phyloP scores from a whole-genome alignment of 495 filamentous ascomycete genomes.

The Xylaria scruposa region DNA sequence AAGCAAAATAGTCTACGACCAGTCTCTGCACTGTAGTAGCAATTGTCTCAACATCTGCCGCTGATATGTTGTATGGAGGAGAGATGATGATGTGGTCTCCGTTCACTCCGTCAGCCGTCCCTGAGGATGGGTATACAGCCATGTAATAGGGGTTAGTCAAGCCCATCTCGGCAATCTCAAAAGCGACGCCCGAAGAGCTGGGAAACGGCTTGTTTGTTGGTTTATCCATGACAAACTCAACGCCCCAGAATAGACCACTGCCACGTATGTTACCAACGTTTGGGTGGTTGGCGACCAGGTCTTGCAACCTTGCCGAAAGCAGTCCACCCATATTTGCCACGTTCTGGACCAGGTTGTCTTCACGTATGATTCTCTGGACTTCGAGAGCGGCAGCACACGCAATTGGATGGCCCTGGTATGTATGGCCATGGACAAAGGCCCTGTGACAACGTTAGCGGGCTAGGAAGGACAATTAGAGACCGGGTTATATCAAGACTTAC shows the following conservation, averaged over 20 bases:
- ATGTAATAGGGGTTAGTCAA: slow-evolving; percentile 57
- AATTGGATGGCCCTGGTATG: slow-evolving; percentile 67
- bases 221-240: slow-evolving; percentile 65
- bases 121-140: slow-evolving; percentile 72
- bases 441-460: slow-evolving; percentile 28
- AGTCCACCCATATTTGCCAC: slow-evolving; percentile 57
- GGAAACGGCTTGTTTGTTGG: slow-evolving; percentile 55
- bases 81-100: slow-evolving; percentile 81
- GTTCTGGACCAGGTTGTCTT: slow-evolving; percentile 61
- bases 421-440: slow-evolving; percentile 64
- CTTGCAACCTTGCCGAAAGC: slow-evolving; percentile 53
- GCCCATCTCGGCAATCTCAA: slow-evolving; percentile 60
- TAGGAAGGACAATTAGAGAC: slow-evolving; percentile 21
- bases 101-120: slow-evolving; percentile 67
- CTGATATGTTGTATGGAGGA: slow-evolving; percentile 73
- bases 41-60: slow-evolving; percentile 67
- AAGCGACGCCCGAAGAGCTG: slow-evolving; percentile 46
- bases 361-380: slow-evolving; percentile 64
- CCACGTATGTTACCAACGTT: slow-evolving; percentile 72
- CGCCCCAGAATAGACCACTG: slow-evolving; percentile 66
- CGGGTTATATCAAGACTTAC: slow-evolving; percentile 33
- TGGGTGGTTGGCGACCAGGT: slow-evolving; percentile 53
- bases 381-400: slow-evolving; percentile 66
- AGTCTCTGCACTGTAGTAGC: slow-evolving; percentile 48
- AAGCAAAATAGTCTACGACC: slow-evolving; percentile 43